These are phyloP conservation scores for Gonium pectorale DNA, from an alignment of 139 green algal species.

Conservation along the genomic window DNA sequence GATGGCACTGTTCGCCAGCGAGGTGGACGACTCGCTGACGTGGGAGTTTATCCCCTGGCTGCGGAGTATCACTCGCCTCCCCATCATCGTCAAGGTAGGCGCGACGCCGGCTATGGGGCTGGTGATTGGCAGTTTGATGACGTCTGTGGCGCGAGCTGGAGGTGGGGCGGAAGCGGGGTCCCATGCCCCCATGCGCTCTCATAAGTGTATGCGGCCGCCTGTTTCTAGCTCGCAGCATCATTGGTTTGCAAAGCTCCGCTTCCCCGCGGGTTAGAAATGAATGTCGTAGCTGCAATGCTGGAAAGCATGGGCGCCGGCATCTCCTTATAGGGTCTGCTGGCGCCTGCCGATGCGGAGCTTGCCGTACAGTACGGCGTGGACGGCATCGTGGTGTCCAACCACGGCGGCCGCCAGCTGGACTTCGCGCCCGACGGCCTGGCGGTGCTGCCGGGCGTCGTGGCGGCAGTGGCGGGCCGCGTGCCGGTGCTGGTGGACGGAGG, in stretches of 20 bases:
- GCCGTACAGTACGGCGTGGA: conserved; percentile 81
- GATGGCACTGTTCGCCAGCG: conserved; percentile 60
- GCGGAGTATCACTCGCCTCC: conserved; percentile 76
- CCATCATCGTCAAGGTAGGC: conserved; percentile 89
- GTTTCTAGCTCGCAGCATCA: too few relatives aligned
- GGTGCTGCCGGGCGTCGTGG: conserved; percentile 77
- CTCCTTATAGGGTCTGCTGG: conserved; percentile 84
- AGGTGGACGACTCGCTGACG: conserved; percentile 68
- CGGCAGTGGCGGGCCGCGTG: conserved; percentile 73
- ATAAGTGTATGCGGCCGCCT: too few relatives aligned
- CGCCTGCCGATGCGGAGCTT: conserved; percentile 77
- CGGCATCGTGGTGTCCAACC: conserved; percentile 91
- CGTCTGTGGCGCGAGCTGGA: too few relatives aligned
- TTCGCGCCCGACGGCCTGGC: conserved; percentile 80
- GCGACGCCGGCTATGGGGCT: too few relatives aligned
- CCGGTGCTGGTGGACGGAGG: conserved; percentile 91
- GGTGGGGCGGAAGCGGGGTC: too few relatives aligned
- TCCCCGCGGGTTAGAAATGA: too few relatives aligned
- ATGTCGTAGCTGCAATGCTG: too few relatives aligned
- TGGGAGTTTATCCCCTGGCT: conserved; percentile 89
- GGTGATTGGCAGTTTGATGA: too few relatives aligned
- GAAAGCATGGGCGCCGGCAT: too few relatives aligned
- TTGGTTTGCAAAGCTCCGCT: too few relatives aligned
- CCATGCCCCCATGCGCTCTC: too few relatives aligned
- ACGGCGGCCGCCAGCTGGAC: conserved; percentile 93